Base-by-base conservation (phyloP, 192 early-diverging fungal species). In the Backusella mclennaniae region DNA sequence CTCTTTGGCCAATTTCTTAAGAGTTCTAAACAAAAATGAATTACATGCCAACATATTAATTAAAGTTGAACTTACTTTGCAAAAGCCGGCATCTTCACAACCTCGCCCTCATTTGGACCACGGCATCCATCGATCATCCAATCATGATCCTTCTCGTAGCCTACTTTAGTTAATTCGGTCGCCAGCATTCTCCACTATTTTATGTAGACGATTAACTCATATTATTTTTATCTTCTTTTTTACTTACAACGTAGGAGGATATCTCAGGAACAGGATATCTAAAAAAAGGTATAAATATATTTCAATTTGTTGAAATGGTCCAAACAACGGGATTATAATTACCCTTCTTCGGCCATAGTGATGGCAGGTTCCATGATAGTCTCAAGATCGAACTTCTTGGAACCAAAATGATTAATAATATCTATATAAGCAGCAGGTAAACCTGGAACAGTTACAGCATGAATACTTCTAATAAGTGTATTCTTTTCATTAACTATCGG, bases 361-460 rank as follows among this genome's bases (percentile, higher is more conserved):
- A 93, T 90, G 0, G 94, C 94, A 7, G 94, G 94, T 8, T 66
- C 74, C 6, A 95, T 80, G 53, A 93, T 83, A 19, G 91, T 87
- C 8, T 7, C 52, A 36, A 92, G 74, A 12, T 84, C 69, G 4
- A 95, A 35, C 56, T 85, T 83, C 7, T 88, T 85, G 15, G 87
- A 89, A 5, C 94, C 94, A 83, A 94, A 93, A 6, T 38, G 36
- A 66, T 85, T 73, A 4, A 93, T 76, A 1, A 87, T 85, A 77
- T 95, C 94, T 8, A 88, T 76, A 91, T 92, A 95, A 21, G 89
- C 93, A 2, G 89, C 89, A 7, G 89, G 91, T 8, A 93, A 92
- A 23, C 92, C 93, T 1, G 92, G 94, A n/a, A 95, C 88, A 26
- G 91, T 94, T 23, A 89, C 81, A 4, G 84, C 74, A 69, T 87